These are phyloP conservation scores for Adenanthera pavonina DNA, from an alignment of 306 rosid genomes.

Conservation along the genomic window DNA sequence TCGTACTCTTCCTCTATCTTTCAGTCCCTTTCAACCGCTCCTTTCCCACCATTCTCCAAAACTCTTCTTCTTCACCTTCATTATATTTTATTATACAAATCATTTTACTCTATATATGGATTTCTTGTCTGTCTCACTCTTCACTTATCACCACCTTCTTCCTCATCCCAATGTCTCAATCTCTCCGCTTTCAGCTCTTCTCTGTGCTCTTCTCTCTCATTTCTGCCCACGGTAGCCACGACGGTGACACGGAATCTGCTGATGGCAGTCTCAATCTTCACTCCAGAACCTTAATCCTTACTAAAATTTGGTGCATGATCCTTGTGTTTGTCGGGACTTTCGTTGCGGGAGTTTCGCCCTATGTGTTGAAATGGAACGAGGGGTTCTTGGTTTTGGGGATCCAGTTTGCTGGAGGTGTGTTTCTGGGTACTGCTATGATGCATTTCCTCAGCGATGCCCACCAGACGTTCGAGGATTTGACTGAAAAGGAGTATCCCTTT, in stretches of 20 bases:
- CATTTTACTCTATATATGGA: neutral
- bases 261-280: conserved; percentile 37
- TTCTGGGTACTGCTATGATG: conserved; percentile 81
- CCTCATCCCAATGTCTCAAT: conserved; percentile 28
- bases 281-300: conserved; percentile 52
- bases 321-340: conserved; percentile 65
- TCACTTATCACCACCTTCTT: neutral
- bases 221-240: conserved; percentile 58
- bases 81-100: conserved; percentile 15
- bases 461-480: conserved; percentile 62
- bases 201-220: conserved; percentile 29
- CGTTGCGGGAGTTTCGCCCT: conserved; percentile 65
- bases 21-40: neutral
- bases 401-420: conserved; percentile 82
- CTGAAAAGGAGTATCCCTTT: conserved; percentile 60
- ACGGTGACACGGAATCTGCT: neutral
- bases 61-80: neutral
- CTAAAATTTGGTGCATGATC: conserved; percentile 63
- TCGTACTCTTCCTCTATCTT: neutral
- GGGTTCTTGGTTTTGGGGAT: conserved; percentile 72
- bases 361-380: conserved; percentile 72
- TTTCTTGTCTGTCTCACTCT: neutral
- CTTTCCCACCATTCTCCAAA: neutral
- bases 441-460: conserved; percentile 79
- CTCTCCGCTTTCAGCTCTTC: conserved; percentile 7